These are phyloP conservation scores for Colletotrichum sp. DNA, from an alignment of 2,329 filamentous ascomycete species.

Conservation along the genomic window DNA sequence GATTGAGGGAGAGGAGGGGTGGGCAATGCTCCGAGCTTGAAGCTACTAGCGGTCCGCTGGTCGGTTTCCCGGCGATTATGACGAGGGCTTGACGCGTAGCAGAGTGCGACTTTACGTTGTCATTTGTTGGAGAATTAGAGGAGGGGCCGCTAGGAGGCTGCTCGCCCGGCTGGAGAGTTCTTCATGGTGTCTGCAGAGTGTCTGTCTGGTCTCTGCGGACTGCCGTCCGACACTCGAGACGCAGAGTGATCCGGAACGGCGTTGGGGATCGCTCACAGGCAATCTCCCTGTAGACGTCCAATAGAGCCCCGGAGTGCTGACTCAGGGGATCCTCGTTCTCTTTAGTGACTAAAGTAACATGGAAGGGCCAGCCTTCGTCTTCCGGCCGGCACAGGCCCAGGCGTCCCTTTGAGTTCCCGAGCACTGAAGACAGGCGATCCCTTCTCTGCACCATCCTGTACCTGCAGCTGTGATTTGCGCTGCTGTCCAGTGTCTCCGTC, in stretches of 20 bases:
- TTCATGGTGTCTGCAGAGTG: background rate
- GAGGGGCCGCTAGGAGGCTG: background rate
- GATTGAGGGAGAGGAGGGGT: background rate
- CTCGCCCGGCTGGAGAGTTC: background rate
- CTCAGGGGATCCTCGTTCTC: background rate
- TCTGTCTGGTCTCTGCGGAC: background rate
- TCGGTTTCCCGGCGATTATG: background rate
- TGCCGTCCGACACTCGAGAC: background rate
- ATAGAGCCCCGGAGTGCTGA: background rate
- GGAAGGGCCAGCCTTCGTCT: background rate
- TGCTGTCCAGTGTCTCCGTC: background rate
- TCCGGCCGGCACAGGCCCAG: background rate
- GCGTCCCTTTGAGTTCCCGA: background rate
- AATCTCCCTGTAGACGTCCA: background rate
- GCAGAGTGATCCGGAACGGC: background rate
- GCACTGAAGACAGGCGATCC: background rate
- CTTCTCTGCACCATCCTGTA: background rate
- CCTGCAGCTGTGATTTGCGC: slow-evolving; percentile 11
- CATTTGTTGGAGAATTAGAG: background rate
- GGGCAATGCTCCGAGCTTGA: background rate
- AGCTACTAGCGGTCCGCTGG: background rate
- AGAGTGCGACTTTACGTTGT: background rate
- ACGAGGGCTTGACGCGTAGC: background rate
- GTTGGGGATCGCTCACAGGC: background rate
- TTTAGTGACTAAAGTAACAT: background rate